phyloP scores from a whole-genome alignment of 73 alveolate species.

The Halteria grandinella region DNA sequence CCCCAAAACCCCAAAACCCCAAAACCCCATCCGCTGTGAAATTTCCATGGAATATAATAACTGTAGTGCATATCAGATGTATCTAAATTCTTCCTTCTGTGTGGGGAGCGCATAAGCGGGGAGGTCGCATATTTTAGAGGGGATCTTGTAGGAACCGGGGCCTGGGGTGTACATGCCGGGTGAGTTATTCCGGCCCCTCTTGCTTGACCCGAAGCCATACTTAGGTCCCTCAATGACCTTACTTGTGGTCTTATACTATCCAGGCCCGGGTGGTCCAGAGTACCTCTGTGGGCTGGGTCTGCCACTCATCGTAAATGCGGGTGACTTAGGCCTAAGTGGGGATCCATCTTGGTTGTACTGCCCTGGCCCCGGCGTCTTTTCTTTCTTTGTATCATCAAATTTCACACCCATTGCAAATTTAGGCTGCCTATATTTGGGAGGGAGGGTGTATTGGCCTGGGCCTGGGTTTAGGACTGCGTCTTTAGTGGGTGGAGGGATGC shows the following conservation, averaged over 20 bases:
- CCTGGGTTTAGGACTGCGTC: slow-evolving; percentile 22
- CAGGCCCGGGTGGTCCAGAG: slow-evolving; percentile 33
- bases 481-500: not conserved
- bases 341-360: not conserved
- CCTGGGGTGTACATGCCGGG: slow-evolving; percentile 54
- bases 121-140: slow-evolving; percentile 48
- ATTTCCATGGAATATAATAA: too few species aligned
- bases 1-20: too few species aligned
- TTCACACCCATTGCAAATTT: slow-evolving; percentile 42
- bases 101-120: slow-evolving; percentile 58
- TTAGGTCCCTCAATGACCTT: slow-evolving; percentile 17
- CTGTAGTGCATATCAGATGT: too few species aligned
- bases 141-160: slow-evolving; percentile 64
- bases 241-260: not conserved
- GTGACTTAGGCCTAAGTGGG: not conserved
- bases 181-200: too few species aligned
- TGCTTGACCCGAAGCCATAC: slow-evolving; percentile 45
- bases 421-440: slow-evolving; percentile 9
- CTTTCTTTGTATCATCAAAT: not conserved
- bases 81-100: slow-evolving; percentile 51
- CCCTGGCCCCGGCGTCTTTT: slow-evolving; percentile 31
- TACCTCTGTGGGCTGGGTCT: slow-evolving; percentile 12
- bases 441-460: slow-evolving; percentile 41
- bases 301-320: slow-evolving; percentile 14
- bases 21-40: too few species aligned